Percentiles rank a stretch among this genome's conserved stretches.
Conservation (phyloP, 225 moss, liverwort and hornwort species). For the Pseudisothecium myosuroides region DNA sequence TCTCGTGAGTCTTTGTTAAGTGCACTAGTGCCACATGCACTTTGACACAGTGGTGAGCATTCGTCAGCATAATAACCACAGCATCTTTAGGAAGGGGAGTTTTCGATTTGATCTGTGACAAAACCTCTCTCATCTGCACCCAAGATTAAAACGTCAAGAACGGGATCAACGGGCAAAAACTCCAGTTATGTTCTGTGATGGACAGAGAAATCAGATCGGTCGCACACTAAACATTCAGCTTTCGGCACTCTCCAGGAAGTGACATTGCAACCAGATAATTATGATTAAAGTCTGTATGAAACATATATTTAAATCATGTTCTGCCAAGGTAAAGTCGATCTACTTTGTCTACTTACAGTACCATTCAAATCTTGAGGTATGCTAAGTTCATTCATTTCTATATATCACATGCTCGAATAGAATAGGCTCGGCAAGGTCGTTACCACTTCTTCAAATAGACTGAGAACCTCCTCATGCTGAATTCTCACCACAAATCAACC, state of each 20-base stretch:
- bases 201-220: neutral
- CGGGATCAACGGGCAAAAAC: neutral
- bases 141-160: neutral
- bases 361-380: neutral
- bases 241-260: neutral
- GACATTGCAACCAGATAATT: neutral
- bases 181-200: neutral
- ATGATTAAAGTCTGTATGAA: neutral
- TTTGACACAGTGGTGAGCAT: conserved; percentile 58
- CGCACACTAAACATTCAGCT: neutral
- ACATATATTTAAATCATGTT: neutral
- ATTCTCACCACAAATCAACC: conserved; percentile 14
- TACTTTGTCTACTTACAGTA: neutral
- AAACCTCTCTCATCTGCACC: conserved; percentile 63
- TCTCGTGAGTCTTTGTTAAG: conserved; percentile 72
- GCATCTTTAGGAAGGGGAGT: conserved; percentile 20
- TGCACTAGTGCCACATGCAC: conserved; percentile 68
- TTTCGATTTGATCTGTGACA: conserved; percentile 48
- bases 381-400: neutral
- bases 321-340: neutral
- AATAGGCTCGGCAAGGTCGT: neutral
- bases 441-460: conserved; percentile 64
- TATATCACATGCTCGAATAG: neutral
- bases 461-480: conserved; percentile 82
- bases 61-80: conserved; percentile 32